phyloP scores from a whole-genome alignment of 2,329 filamentous ascomycete genomes.

The Phialemonium atrogriseum region DNA sequence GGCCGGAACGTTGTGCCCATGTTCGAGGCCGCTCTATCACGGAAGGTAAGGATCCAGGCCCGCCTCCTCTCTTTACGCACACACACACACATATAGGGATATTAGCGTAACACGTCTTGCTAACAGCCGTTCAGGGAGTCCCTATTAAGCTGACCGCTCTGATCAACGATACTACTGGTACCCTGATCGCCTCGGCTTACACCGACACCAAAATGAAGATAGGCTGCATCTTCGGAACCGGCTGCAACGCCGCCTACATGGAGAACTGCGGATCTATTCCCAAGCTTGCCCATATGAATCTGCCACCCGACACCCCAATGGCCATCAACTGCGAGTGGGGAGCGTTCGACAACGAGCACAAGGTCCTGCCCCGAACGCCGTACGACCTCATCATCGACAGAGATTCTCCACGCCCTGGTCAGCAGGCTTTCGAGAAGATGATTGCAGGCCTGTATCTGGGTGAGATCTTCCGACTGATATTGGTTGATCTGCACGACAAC shows the following conservation, averaged over 20 bases:
- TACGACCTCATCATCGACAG: conserved; percentile 87
- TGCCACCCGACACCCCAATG: conserved; percentile 76
- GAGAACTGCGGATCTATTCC: conserved; percentile 85
- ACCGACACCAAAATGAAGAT: conserved; percentile 91
- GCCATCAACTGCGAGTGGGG: conserved; percentile 98
- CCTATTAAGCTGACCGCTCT: conserved; percentile 89
- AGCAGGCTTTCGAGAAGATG: conserved; percentile 98
- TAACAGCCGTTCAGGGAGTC: conserved; percentile 49
- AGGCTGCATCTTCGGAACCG: conserved; percentile 96
- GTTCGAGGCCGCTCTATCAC: conserved; percentile 69
- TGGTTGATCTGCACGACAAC: conserved; percentile 79
- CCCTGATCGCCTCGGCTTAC: conserved; percentile 91
- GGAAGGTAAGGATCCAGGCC: conserved; percentile 55
- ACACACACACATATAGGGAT: background rate
- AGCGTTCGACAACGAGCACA: conserved; percentile 90
- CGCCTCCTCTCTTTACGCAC: background rate
- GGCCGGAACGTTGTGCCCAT: conserved; percentile 84
- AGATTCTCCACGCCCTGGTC: conserved; percentile 83
- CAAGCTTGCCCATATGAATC: conserved; percentile 86
- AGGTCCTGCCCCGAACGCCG: conserved; percentile 73
- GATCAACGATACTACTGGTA: conserved; percentile 97
- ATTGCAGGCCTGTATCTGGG: conserved; percentile 90
- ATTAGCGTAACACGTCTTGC: conserved; percentile 2
- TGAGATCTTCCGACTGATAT: conserved; percentile 83
- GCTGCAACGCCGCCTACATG: conserved; percentile 98